Percentiles rank a stretch among this genome's conserved stretches.
Evolutionary conservation across 2,329 filamentous ascomycete species (phyloP).

Genomic region (Fusarium verticillioides): DNA sequence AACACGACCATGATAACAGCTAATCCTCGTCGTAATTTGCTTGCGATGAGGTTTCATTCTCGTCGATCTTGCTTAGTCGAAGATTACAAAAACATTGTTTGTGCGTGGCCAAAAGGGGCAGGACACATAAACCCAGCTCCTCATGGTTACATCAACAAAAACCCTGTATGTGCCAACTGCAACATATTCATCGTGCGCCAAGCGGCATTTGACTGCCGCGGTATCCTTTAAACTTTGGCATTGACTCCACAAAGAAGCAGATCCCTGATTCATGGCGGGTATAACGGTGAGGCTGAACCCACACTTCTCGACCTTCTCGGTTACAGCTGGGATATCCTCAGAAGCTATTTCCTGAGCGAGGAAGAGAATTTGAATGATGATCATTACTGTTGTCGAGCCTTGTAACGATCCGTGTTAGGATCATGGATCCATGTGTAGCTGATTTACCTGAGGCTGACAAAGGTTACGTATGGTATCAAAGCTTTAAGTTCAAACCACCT

Average conservation of each 20-base stretch:
- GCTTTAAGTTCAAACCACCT: not conserved
- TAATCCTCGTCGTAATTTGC: not conserved
- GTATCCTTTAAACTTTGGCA: not conserved
- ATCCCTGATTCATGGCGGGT: not conserved
- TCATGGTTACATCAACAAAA: not conserved
- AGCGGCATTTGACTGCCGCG: not conserved
- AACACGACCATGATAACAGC: not conserved
- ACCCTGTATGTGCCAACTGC: not conserved
- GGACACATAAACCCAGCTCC: not conserved
- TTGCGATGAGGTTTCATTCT: not conserved
- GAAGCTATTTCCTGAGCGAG: not conserved
- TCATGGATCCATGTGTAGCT: not conserved
- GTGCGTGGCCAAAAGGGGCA: not conserved
- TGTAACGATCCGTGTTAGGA: not conserved
- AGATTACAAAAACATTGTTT: not conserved
- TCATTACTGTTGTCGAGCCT: not conserved
- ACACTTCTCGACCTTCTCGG: too few species aligned
- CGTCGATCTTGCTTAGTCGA: not conserved
- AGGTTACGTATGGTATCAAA: not conserved
- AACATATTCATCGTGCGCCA: not conserved
- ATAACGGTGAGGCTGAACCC: not conserved
- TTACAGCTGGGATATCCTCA: not conserved
- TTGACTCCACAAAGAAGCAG: not conserved
- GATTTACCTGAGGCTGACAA: not conserved
- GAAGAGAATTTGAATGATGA: not conserved